These are phyloP conservation scores for Leccinum incarnatum DNA, from an alignment of 768 basidiomycete genomes.

Conservation along the genomic window DNA sequence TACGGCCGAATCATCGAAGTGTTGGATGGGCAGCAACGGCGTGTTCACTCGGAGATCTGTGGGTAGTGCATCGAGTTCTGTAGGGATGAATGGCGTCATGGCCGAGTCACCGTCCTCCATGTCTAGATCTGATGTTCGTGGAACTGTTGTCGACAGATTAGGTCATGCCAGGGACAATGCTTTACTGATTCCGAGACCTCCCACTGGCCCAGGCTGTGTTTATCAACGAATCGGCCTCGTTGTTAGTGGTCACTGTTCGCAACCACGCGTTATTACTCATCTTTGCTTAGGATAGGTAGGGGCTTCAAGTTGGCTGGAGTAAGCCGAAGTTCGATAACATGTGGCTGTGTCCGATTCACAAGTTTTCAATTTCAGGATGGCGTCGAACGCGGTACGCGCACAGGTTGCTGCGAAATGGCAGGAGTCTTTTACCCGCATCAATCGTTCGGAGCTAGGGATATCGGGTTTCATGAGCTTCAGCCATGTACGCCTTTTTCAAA, in stretches of 20 bases:
- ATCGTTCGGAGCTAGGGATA: conserved; percentile 57
- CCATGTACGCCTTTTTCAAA: conserved; percentile 38
- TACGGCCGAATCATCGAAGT: conserved; percentile 6
- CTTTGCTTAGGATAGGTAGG: not conserved
- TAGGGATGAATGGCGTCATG: conserved; percentile 21
- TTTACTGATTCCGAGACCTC: not conserved
- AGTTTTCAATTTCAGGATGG: conserved; percentile 32
- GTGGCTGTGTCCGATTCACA: conserved; percentile 21
- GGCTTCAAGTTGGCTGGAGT: not conserved
- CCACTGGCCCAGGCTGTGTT: not conserved
- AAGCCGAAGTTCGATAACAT: not conserved
- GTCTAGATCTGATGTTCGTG: not conserved
- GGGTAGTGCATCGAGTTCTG: conserved; percentile 15
- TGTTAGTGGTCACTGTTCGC: not conserved
- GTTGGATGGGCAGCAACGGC: conserved; percentile 1
- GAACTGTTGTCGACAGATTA: conserved; percentile 2
- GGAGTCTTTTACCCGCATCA: conserved; percentile 63
- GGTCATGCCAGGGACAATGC: not conserved
- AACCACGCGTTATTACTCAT: not conserved
- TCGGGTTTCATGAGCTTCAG: conserved; percentile 63
- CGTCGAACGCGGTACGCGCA: conserved; percentile 58
- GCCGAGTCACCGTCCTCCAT: conserved; percentile 18
- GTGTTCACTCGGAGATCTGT: not conserved
- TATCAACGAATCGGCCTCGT: not conserved
- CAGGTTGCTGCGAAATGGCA: conserved; percentile 73